Conservation (phyloP, 306 rosid genomes). For the Dalbergia cochinchinensis region DNA sequence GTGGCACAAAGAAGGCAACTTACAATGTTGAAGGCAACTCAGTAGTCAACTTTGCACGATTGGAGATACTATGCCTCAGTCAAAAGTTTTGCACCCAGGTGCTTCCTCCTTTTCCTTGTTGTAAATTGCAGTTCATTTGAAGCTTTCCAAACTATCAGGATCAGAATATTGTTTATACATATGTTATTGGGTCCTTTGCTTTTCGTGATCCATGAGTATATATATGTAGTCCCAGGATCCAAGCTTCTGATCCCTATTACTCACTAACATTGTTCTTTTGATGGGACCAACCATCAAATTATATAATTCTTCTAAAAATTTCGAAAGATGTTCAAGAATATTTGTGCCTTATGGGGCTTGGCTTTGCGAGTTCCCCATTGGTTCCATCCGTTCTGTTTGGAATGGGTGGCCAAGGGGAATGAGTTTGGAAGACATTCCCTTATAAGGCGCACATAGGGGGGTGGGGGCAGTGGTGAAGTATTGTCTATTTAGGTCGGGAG, state of each 20-base stretch:
- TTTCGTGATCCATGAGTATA: too few species aligned
- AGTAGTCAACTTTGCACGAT: conserved; percentile 72
- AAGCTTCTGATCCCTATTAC: background rate
- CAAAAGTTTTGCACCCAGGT: conserved; percentile 79
- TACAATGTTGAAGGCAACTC: conserved; percentile 63
- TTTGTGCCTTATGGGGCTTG: background rate
- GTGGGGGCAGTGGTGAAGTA: background rate
- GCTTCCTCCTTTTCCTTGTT: conserved; percentile 45
- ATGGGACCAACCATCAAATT: background rate
- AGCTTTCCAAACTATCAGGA: background rate
- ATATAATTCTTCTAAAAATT: background rate
- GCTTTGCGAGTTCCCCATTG: background rate
- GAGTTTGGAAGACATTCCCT: background rate
- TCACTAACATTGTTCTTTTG: background rate
- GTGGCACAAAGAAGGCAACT: conserved; percentile 64
- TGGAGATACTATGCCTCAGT: conserved; percentile 79
- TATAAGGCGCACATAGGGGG: background rate
- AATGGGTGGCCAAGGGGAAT: background rate
- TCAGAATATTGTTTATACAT: too few species aligned
- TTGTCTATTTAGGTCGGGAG: background rate
- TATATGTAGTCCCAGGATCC: background rate
- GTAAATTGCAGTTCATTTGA: conserved; percentile 23
- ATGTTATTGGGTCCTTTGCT: too few species aligned
- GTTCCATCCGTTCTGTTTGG: background rate
- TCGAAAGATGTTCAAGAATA: background rate